Base-by-base conservation (phyloP, 148 eudicot genomes). In the Hydrangea macrophylla region DNA sequence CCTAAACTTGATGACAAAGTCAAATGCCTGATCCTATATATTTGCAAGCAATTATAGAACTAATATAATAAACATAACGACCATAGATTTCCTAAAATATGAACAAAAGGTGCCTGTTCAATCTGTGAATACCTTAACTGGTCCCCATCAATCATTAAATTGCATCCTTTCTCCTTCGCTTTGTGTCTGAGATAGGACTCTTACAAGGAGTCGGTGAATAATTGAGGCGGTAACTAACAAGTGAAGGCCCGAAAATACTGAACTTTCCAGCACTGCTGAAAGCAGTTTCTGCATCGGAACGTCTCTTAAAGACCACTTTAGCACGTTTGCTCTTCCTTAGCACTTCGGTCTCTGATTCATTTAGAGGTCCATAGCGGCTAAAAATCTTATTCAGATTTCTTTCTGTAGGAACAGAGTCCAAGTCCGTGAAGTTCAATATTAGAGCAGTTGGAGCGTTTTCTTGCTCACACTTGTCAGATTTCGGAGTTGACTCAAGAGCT, bases 241-340 rank as follows among this genome's bases (percentile, higher is more conserved):
- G 86, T 17, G 90, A 82, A 22, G 87, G 83, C 23, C 96, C 92
- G 62, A 90, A 87, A 63, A 70, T 82, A 56, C 82, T 78, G 55
- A 81, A 90, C 79, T 87, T 85, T 42, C 92, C 92, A 56, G 87
- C 64, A 65, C 85, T 85, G 76, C 88, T 90, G 78, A 87, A 90
- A 67, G 92, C 96, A 55, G 80, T 77, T 73, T 90, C 96, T 66
- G 96, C 96, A 78, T 90, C 92, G 25, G 58, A 18, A 60, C 82
- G 73, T 65, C 79, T 83, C 85, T 76, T 82, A 74, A 90, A 90
- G 25, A 87, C 83, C 55, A 90, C 88, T 62, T 88, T 87, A 24
- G 83, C 92, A 50, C 87, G 82, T 42, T 71, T 80, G 69, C 85
- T 77, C 70, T 90, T 87, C 65, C 68, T 75, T 56, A 82, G 60